Conservation (phyloP, 768 basidiomycete genomes). For the Russula vinacea region DNA sequence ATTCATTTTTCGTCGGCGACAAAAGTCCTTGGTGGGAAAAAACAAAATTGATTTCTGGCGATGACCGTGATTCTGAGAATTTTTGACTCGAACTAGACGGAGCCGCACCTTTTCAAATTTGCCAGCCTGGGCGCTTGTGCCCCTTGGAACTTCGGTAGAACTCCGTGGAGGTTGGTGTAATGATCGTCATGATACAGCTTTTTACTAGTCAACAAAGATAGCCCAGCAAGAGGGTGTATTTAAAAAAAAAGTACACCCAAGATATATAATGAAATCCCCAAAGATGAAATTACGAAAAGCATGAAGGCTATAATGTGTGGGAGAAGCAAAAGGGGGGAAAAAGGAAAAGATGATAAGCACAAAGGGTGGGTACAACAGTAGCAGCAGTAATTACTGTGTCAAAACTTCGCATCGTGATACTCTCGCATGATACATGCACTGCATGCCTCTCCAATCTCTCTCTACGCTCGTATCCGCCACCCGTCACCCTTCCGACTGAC, state of each 20-base stretch:
- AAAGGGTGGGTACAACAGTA: background rate
- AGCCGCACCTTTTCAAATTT: too few species aligned
- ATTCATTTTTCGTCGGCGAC: too few species aligned
- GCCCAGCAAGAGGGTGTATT: too few species aligned
- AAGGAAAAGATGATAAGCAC: background rate
- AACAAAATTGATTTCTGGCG: too few species aligned
- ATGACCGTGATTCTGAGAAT: too few species aligned
- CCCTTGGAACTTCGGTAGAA: too few species aligned
- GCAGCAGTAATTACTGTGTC: background rate
- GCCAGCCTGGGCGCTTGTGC: too few species aligned
- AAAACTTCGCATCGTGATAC: background rate
- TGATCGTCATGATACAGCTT: too few species aligned
- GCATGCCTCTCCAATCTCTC: background rate
- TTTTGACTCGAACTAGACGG: too few species aligned
- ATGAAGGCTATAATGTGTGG: background rate
- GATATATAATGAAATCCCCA: background rate
- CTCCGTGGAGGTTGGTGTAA: too few species aligned
- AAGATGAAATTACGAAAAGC: background rate
- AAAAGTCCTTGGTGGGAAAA: too few species aligned
- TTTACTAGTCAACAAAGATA: too few species aligned
- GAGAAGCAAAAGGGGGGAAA: background rate
- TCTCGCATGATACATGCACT: background rate
- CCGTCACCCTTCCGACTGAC: slow-evolving; percentile 75
- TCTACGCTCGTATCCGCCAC: slow-evolving; percentile 65
- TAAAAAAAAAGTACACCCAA: background rate